Base-by-base conservation (phyloP, 331 rosid species). In the Malus hybrid region DNA sequence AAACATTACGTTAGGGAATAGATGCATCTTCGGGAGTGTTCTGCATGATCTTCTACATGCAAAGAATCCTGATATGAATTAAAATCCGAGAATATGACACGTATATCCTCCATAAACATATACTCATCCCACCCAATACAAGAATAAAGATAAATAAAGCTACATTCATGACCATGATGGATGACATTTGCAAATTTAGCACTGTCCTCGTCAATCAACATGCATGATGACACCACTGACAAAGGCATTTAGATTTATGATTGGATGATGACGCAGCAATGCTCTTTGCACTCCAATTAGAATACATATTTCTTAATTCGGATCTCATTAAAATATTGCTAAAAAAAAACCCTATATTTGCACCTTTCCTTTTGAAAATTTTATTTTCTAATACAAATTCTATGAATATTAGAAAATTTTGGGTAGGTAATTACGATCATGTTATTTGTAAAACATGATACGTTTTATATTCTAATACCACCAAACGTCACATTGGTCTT, bases 71-170 rank as follows among this genome's bases (percentile, higher is more conserved):
- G 34, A 73, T 34, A 79, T 33, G 28, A 72, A 72, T 34, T 13
- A 72, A 65, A 70, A 65, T 73, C 16, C 56, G 72, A 65, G 84
- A 76, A 81, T 81, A 73, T 66, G 70, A 59, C 28, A 70, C 80
- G 76, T 42, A 54, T 65, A 65, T 52, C 46, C 44, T 54, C 22
- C 57, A 15, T 15, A 52, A 4, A 15, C n/a, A 4, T 29, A 9
- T 34, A 44, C 3, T 5, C 32, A 13, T 65, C 44, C 44, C 44
- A 44, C 10, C 5, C 4, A 62, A 20, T 7, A 22, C 20, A 75
- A 29, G 42, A 64, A 64, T 64, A 64, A 64, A 63, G 16, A 62
- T 62, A 62, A 13, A 27, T 13, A 52, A 52, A 52, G 55, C 55
- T 1, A 55, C 10, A 31, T 31, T 34, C 50, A 10, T 19, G 9